These are phyloP conservation scores for Phaeosphaeria sp. DNA, from an alignment of 2,329 filamentous ascomycete genomes.

Conservation along the genomic window DNA sequence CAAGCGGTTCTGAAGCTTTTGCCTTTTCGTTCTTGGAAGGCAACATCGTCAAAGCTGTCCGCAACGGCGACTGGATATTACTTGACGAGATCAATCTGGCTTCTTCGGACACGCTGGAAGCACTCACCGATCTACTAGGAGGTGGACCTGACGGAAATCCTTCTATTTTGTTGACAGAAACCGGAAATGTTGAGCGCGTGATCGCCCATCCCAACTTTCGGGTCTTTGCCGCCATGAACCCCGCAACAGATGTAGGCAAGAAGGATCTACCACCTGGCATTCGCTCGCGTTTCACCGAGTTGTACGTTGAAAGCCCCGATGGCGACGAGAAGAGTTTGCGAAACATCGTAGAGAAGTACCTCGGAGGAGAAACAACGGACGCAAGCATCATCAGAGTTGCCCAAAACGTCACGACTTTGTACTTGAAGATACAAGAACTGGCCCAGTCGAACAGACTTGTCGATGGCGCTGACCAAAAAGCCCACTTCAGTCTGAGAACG, in stretches of 20 bases:
- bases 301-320: slow-evolving; percentile 93
- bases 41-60: slow-evolving; percentile 92
- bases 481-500: slow-evolving; percentile 95
- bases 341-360: slow-evolving; percentile 85
- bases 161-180: slow-evolving; percentile 89
- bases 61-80: slow-evolving; percentile 96
- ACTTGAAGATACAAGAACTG: slow-evolving; percentile 84
- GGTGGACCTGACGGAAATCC: slow-evolving; percentile 74
- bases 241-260: slow-evolving; percentile 96
- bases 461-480: slow-evolving; percentile 93
- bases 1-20: slow-evolving; percentile 75
- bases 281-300: slow-evolving; percentile 90
- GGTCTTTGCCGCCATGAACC: slow-evolving; percentile 99
- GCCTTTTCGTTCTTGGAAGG: slow-evolving; percentile 97
- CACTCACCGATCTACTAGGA: slow-evolving; percentile 84
- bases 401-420: slow-evolving; percentile 83
- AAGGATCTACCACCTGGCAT: slow-evolving; percentile 89
- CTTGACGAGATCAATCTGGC: slow-evolving; percentile 97
- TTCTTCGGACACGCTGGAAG: slow-evolving; percentile 91
- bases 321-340: slow-evolving; percentile 84
- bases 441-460: slow-evolving; percentile 84
- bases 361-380: slow-evolving; percentile 71
- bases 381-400: slow-evolving; percentile 73
- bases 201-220: slow-evolving; percentile 90
- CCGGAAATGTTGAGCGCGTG: slow-evolving; percentile 89